Evolutionary conservation across 495 filamentous ascomycete genomes (phyloP), one percentile per base, ranked within the genome.

Genomic region (Bacidia rubella): DNA sequence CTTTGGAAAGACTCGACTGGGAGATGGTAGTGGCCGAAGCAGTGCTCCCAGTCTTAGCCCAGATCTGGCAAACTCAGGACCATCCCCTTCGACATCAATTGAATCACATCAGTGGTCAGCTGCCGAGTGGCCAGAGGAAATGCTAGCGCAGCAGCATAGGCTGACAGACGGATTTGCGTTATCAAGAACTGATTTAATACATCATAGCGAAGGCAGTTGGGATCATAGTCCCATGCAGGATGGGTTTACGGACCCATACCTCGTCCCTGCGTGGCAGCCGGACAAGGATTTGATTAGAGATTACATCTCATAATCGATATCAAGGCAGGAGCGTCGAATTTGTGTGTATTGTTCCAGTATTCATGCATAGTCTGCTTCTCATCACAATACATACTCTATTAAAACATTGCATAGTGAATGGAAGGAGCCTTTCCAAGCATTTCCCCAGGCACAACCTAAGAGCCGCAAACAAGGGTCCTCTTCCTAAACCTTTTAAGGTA

Each of bases 191-290:
- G 27, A 29, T 10, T 17, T 38, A 22, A 17, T 32, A 29, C 32
- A 11, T 50, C n/a, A 22, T 23, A 35, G 17, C 25, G 32, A 32
- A 1, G 19, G 12, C 17, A 26, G 38, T 19, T 50, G 27, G 25
- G 47, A 50, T 23, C n/a, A 38, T 19, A 35, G 47, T 21, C 47
- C 32, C n/a, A 50, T 50, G 47, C 47, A 50, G 19, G 27, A 35
- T 50, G 47, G 20, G n/a, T 50, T 50, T 11, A 25, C 19, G 7
- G 47, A 50, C 23, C 47, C 26, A 35, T 50, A 19, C 29, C 47
- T 50, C 0, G 26, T 50, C 19, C 20, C 47, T 7, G 20, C 24
- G 12, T 50, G 47, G 47, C 11, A 50, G n/a, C 24, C 47, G 11
- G 32, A 38, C 19, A 25, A 50, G 15, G 47, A 50, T 32, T 23